Evolutionary conservation across 371 early-diverging fungal genomes (phyloP), one percentile per base, ranked within the genome.

Genomic region (Mortierella sp.): DNA sequence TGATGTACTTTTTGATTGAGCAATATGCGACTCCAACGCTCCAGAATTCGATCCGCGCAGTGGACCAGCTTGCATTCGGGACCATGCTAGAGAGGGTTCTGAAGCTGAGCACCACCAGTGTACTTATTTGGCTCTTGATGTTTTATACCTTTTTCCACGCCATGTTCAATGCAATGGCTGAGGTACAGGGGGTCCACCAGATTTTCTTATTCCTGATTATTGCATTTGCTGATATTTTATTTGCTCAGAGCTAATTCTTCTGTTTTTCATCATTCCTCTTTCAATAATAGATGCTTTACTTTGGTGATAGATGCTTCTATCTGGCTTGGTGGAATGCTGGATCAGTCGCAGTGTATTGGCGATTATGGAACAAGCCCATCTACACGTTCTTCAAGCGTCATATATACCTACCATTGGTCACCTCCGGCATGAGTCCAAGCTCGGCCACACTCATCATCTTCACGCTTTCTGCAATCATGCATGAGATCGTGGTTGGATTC

Each of bases 221-320:
- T 13, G 43, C 43, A 0, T 36, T 13, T 43, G 43, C 10, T 43
- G 19, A 19, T 16, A 48, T 15, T 48, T 43, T 32, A 63, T 40
- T 59, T 36, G 36, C 36, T 36, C 10, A 10, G 15, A 3, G 43
- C 36, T 19, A 19, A 24, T 21, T 24, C 4, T 11, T 1, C 16
- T 24, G 33, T 58, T 6, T 48, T 43, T 16, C 52, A 38, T 33
- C 32, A 33, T 19, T 41, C 16, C 24, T 21, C 13, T 69, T 41
- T 33, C 58, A 45, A 45, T 58, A 36, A 38, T 85, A 90, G 86
- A 63, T 96, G 8, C 83, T 95, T 40, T 86, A 94, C 40, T 97
- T 97, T 86, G 97, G 96, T 19, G 97, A 97, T 80, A 92, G 97
- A 21, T 89, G 92, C 8, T 97, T 97, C 77, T 97, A 97, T 79